phyloP scores from a whole-genome alignment of 2,329 filamentous ascomycete genomes.

The Ceratocystiopsis sp. region DNA sequence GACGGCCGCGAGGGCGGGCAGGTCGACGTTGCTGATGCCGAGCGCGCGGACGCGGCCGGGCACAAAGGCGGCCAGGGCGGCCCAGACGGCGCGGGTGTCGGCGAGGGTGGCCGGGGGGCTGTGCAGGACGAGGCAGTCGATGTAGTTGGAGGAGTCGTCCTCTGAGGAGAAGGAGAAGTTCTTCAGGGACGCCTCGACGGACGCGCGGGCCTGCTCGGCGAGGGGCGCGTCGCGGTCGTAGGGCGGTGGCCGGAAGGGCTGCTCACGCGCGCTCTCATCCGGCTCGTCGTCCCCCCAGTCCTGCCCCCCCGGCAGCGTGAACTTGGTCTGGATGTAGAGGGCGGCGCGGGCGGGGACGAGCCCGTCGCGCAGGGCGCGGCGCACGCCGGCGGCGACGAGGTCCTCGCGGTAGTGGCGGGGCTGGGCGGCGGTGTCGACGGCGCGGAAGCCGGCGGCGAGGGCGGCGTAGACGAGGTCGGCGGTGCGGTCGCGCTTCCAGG shows the following conservation, averaged over 20 bases:
- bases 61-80: conserved; percentile 46
- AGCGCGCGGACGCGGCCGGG: conserved; percentile 46
- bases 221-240: conserved; percentile 43
- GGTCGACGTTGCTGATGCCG: conserved; percentile 60
- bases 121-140: conserved; percentile 66
- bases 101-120: conserved; percentile 27
- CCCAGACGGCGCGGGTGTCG: conserved; percentile 48
- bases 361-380: conserved; percentile 40
- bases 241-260: conserved; percentile 27
- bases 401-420: conserved; percentile 63
- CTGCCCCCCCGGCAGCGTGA: conserved; percentile 48
- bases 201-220: conserved; percentile 47
- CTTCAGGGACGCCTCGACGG: conserved; percentile 46
- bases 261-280: no score
- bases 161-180: conserved; percentile 30
- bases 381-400: conserved; percentile 50
- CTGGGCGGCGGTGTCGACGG: conserved; percentile 62
- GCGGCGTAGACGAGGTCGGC: conserved; percentile 51
- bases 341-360: conserved; percentile 33
- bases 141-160: conserved; percentile 21
- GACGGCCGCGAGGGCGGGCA: conserved; percentile 37
- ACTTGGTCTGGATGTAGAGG: conserved; percentile 72
- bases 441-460: conserved; percentile 51
- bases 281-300: conserved; percentile 24
- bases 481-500: conserved; percentile 65